Evolutionary conservation across 2,329 filamentous ascomycete species (phyloP).

Genomic region (Diatrype stigma): DNA sequence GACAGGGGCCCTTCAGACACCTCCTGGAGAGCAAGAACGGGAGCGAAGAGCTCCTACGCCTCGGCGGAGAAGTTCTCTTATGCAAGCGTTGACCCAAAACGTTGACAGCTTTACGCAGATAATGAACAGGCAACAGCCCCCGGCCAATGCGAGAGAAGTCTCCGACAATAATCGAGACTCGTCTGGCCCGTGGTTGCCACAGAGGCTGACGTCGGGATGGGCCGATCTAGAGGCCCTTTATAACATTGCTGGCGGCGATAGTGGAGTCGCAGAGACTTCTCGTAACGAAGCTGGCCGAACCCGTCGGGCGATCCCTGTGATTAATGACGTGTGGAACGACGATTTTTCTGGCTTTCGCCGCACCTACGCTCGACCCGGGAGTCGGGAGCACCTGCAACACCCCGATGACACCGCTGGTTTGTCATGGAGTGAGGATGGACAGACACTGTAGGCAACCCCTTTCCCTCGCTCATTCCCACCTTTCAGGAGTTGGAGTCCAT

Average conservation of each 20-base stretch:
- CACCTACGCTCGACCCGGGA: slow-evolving; percentile 22
- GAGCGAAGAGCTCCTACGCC: slow-evolving; percentile 26
- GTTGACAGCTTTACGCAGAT: slow-evolving; percentile 18
- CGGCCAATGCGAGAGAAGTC: slow-evolving; percentile 13
- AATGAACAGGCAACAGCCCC: slow-evolving; percentile 15
- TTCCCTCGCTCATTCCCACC: not conserved
- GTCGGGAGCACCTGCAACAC: slow-evolving; percentile 38
- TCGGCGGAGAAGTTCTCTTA: slow-evolving; percentile 25
- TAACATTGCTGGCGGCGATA: slow-evolving; percentile 26
- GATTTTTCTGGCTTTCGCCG: slow-evolving; percentile 22
- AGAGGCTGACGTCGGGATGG: slow-evolving; percentile 31
- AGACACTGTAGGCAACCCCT: slow-evolving; percentile 51
- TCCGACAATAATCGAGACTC: slow-evolving; percentile 18
- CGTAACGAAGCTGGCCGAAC: slow-evolving; percentile 23
- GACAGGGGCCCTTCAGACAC: slow-evolving; percentile 16
- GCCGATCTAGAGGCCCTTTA: slow-evolving; percentile 40
- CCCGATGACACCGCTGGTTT: slow-evolving; percentile 58
- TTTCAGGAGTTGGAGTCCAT: not conserved
- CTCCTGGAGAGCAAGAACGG: slow-evolving; percentile 23
- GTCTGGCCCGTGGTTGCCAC: slow-evolving; percentile 19
- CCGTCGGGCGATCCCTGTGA: slow-evolving; percentile 25
- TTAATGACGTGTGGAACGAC: slow-evolving; percentile 28
- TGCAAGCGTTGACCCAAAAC: slow-evolving; percentile 25
- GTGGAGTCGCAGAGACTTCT: slow-evolving; percentile 20
- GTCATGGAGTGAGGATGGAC: slow-evolving; percentile 59